These are phyloP conservation scores for Grosmannia huntii DNA, from an alignment of 2,329 filamentous ascomycete genomes.

Conservation along the genomic window DNA sequence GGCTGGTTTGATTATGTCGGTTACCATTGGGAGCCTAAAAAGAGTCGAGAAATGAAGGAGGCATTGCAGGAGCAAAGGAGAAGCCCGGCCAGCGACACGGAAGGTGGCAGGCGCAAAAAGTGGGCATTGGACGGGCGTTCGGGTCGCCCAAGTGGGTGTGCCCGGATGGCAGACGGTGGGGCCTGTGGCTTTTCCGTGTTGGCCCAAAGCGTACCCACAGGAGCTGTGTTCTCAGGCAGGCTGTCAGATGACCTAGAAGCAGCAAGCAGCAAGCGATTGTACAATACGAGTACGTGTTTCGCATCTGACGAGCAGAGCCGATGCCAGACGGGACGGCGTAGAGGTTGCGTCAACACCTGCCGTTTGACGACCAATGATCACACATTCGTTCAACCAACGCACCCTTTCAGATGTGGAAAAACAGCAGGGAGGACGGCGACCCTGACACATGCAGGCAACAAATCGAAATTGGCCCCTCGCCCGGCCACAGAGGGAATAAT, in stretches of 20 bases:
- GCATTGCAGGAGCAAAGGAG: background rate
- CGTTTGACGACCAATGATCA: background rate
- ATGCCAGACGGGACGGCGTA: no score
- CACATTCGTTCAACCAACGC: no score
- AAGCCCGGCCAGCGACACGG: background rate
- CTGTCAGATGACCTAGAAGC: background rate
- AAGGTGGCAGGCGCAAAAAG: background rate
- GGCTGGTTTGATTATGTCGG: background rate
- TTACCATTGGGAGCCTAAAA: no score
- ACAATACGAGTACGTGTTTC: background rate
- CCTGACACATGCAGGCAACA: background rate
- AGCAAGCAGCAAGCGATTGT: background rate
- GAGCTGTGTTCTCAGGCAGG: constrained; percentile 11
- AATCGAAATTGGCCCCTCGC: no score
- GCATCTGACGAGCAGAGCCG: background rate
- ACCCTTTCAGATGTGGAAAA: background rate
- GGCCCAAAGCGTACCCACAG: constrained; percentile 7
- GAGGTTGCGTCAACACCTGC: background rate
- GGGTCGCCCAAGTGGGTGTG: background rate
- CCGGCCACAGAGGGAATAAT: background rate
- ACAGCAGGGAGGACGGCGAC: background rate
- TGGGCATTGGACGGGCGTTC: background rate
- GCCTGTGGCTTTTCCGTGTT: background rate
- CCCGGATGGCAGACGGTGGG: no score
- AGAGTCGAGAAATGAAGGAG: background rate